Evolutionary conservation across 495 filamentous ascomycete species (phyloP).

Genomic region (Penicillium ucsense): DNA sequence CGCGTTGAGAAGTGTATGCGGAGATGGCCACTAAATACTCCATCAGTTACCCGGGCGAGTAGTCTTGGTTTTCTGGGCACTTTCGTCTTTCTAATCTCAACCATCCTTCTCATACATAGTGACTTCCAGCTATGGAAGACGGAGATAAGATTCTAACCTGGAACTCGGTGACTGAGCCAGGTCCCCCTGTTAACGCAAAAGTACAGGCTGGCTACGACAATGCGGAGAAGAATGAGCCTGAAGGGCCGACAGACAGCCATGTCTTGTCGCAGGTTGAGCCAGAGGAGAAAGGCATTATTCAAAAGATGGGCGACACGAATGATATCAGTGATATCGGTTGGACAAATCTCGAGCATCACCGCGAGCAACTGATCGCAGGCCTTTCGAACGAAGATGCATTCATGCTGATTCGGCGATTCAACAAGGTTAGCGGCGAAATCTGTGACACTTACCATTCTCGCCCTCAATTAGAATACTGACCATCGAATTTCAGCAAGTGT

Average conservation of each 20-base stretch:
- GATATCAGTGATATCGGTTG: constrained; percentile 65
- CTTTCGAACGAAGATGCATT: constrained; percentile 72
- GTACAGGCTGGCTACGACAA: neutral
- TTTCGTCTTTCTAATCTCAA: no score
- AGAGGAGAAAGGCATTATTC: constrained; percentile 40
- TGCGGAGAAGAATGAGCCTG: neutral
- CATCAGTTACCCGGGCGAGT: neutral
- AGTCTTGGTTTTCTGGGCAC: neutral
- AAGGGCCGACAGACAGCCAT: constrained; percentile 39
- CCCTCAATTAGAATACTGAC: neutral
- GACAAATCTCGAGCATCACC: constrained; percentile 49
- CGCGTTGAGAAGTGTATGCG: no score
- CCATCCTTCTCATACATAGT: no score
- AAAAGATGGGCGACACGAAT: constrained; percentile 29
- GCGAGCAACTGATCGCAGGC: constrained; percentile 60
- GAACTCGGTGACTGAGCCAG: neutral
- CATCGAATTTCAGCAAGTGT: constrained; percentile 56
- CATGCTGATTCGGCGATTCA: constrained; percentile 45
- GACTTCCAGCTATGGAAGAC: neutral
- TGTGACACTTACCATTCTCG: neutral
- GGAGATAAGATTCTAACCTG: neutral
- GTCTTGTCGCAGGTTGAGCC: constrained; percentile 34
- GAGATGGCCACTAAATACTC: no score
- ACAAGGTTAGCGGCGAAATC: constrained; percentile 5
- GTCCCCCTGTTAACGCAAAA: neutral